Evolutionary conservation across 2,329 filamentous ascomycete species (phyloP).

Genomic region (Trichoderma sp.): DNA sequence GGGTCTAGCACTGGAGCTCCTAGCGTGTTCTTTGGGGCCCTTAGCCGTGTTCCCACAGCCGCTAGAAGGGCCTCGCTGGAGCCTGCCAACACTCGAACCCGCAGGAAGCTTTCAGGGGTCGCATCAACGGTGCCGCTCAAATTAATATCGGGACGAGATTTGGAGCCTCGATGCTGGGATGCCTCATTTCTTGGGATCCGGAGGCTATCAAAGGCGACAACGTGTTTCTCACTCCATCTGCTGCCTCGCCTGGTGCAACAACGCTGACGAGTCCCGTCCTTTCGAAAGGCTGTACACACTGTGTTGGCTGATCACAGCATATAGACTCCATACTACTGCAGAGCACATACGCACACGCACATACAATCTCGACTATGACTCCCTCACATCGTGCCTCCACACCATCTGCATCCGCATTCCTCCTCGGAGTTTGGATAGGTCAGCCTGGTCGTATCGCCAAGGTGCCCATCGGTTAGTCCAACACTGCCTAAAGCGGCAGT

Average conservation of each 20-base stretch:
- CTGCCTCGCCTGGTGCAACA: background rate
- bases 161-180: background rate
- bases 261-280: background rate
- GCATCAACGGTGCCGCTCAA: background rate
- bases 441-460: background rate
- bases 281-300: background rate
- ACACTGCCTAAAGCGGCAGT: background rate
- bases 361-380: background rate
- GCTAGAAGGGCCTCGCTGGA: background rate
- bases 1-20: background rate
- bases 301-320: background rate
- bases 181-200: background rate
- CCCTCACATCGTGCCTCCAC: constrained; percentile 1
- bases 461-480: background rate
- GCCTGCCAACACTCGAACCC: background rate
- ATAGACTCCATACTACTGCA: background rate
- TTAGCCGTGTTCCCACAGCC: background rate
- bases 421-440: background rate
- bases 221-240: background rate
- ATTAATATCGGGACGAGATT: background rate
- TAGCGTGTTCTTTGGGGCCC: background rate
- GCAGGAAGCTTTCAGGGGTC: constrained; percentile 10
- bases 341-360: background rate
- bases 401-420: background rate
- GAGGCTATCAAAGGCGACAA: background rate